Conservation (phyloP, 192 early-diverging fungal species). For the Coemansia sp. region DNA sequence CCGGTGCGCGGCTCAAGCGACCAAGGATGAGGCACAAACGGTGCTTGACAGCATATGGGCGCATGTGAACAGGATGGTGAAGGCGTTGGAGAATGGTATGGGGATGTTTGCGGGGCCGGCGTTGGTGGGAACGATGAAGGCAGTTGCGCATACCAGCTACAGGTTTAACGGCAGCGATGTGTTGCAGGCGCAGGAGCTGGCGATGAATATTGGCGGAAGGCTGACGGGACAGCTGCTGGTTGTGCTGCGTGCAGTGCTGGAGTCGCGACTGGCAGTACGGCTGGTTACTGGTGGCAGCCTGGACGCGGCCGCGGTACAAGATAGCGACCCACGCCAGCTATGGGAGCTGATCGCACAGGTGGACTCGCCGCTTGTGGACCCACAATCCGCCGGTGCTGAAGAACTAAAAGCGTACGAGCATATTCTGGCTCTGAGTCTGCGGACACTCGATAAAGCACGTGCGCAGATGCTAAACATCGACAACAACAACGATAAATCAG, state of each 20-base stretch:
- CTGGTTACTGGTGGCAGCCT: conserved; percentile 26
- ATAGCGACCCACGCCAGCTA: conserved; percentile 31
- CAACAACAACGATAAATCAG: not conserved
- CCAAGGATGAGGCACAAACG: conserved; percentile 9
- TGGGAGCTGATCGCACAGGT: conserved; percentile 41
- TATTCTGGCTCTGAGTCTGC: conserved; percentile 33
- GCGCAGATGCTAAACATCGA: not conserved
- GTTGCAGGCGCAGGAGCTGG: conserved; percentile 20
- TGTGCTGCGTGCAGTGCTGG: conserved; percentile 44
- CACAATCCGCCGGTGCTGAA: not conserved
- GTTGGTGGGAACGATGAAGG: conserved; percentile 35
- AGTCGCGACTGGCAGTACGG: conserved; percentile 34
- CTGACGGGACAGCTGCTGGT: conserved; percentile 30
- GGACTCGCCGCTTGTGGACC: not conserved
- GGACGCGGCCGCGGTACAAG: conserved; percentile 9
- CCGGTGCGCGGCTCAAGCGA: conserved; percentile 18
- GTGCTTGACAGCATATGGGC: conserved; percentile 39
- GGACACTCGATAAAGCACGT: conserved; percentile 22
- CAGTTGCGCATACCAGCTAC: conserved; percentile 32
- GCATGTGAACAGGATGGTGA: conserved; percentile 24
- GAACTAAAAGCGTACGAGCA: conserved; percentile 16
- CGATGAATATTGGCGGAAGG: not conserved
- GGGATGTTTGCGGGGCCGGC: conserved; percentile 27
- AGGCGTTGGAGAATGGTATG: conserved; percentile 8
- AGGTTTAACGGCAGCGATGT: conserved; percentile 31